Percentiles rank a stretch among this genome's conserved stretches.
Conservation (phyloP, 75 land plant species). For the Pinus albicaulis region DNA sequence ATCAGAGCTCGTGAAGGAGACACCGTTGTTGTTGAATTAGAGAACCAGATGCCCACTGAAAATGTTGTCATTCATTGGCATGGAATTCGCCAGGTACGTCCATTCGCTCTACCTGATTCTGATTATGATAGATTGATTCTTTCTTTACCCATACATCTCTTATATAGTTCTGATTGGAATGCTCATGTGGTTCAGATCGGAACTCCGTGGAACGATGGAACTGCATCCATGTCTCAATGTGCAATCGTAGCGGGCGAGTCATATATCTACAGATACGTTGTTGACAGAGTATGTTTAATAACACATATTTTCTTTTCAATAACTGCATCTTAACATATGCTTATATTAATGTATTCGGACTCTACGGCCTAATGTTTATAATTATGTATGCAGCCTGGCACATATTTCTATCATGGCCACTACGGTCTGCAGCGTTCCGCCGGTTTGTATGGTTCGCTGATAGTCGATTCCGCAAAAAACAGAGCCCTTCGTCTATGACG, state of each 20-base stretch:
- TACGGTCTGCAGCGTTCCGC: constrained; percentile 77
- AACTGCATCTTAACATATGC: no score
- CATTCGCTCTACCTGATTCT: constrained; percentile 4
- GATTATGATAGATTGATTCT: no score
- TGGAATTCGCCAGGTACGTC: constrained; percentile 71
- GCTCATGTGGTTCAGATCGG: constrained; percentile 21
- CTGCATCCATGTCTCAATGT: constrained; percentile 80
- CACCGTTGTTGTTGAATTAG: constrained; percentile 64
- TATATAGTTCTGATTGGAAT: no score
- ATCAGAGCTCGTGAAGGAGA: constrained; percentile 70
- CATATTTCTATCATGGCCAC: constrained; percentile 84
- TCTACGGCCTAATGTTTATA: no score
- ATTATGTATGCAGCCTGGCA: constrained; percentile 53
- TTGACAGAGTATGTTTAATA: constrained; percentile 24
- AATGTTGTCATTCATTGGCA: constrained; percentile 86
- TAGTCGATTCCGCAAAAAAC: constrained; percentile 29
- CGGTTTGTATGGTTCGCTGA: constrained; percentile 67
- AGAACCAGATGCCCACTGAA: constrained; percentile 63
- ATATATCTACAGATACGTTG: constrained; percentile 65
- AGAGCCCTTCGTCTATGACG: constrained; percentile 71
- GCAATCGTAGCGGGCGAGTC: constrained; percentile 68
- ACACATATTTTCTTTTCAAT: no score
- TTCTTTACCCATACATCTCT: no score
- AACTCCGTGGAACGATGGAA: constrained; percentile 88
- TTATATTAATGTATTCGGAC: no score